Evolutionary conservation across 2,329 filamentous ascomycete genomes (phyloP), one percentile per base, ranked within the genome.

Genomic region (Ceratocystiopsis brevicomis): DNA sequence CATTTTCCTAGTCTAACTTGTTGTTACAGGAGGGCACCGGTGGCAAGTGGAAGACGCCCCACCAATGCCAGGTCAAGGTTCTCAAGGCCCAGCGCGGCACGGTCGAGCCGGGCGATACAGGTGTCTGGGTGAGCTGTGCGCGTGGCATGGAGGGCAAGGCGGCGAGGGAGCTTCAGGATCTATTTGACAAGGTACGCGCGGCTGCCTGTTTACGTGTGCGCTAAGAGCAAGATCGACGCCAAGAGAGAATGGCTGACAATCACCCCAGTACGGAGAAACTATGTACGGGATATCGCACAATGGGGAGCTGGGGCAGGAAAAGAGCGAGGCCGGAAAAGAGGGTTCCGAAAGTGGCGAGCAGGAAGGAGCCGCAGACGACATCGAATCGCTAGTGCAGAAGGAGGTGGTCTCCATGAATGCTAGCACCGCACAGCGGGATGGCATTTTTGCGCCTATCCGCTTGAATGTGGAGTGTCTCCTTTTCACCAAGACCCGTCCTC

Each of bases 71-170:
- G 52, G 59, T 61, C 33, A 76, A 69, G 53, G 50, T 62, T 38
- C 60, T 61, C 17, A 56, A 60, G 41, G 57, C 59, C 47, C 59
- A 60, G 50, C 66, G 65, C 37, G 64, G 59, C 36, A 55, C 58
- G 13, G 59, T 86, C 40, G 72, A 81, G 51, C 64, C 78, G 6
- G 80, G 81, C 6, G 79, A 86, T 53, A 64, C 68, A 42, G 82
- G 82, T 6, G 76, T 88, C 46, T 88, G 81, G 80, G 77, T 78
- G 25, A 86, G 81, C 0, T 87, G 80, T 56, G 74, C 78, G 42
- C 71, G 78, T 54, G 73, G 73, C 50, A 78, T 81, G 62, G 80
- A 83, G 59, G 66, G 65, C 37, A 79, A 76, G 57, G 79, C 81
- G 14, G 69, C 80, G 3, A 64, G 67, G 41, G 82, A 88, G 56